Percentiles rank a stretch among this genome's conserved stretches.
Conservation (phyloP, 1,139 yeast genomes). For the Kurtzmaniella natalensis region DNA sequence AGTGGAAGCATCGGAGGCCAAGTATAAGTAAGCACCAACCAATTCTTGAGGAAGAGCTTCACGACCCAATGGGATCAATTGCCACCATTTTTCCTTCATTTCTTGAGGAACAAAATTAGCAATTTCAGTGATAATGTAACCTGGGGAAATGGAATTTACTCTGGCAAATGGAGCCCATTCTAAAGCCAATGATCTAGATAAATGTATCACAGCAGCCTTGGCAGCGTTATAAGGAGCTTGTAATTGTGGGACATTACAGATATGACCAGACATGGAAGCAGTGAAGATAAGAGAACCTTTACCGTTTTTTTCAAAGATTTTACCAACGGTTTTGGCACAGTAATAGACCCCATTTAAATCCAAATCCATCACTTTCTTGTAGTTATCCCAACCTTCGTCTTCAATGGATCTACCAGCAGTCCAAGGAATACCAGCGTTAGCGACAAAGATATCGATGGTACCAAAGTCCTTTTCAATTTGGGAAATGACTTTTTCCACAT, state of each 20-base stretch:
- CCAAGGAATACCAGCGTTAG: conserved; percentile 93
- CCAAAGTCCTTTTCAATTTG: conserved; percentile 68
- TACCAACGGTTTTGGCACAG: conserved; percentile 67
- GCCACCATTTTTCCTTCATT: conserved; percentile 54
- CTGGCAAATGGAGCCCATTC: conserved; percentile 83
- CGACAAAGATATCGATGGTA: conserved; percentile 77
- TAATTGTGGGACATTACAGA: conserved; percentile 79
- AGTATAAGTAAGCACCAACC: conserved; percentile 76
- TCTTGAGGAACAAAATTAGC: conserved; percentile 51
- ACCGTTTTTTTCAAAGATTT: conserved; percentile 65
- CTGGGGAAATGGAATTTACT: conserved; percentile 78
- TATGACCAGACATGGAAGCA: conserved; percentile 83
- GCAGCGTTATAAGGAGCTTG: conserved; percentile 85
- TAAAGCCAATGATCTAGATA: conserved; percentile 71
- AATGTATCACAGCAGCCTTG: conserved; percentile 80
- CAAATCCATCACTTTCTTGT: conserved; percentile 66
- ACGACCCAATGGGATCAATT: conserved; percentile 69
- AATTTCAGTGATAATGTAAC: conserved; percentile 68
- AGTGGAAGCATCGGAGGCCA: conserved; percentile 77
- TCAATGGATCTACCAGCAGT: conserved; percentile 66
- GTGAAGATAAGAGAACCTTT: conserved; percentile 70
- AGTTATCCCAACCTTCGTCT: conserved; percentile 44
- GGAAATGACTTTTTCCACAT: conserved; percentile 53
- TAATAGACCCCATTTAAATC: conserved; percentile 77
- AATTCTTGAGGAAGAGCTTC: conserved; percentile 78